A percentile compares a stretch with the other conserved stretches of the same genome.
Conservation (phyloP, 768 basidiomycete species). For the Collybia nuda region DNA sequence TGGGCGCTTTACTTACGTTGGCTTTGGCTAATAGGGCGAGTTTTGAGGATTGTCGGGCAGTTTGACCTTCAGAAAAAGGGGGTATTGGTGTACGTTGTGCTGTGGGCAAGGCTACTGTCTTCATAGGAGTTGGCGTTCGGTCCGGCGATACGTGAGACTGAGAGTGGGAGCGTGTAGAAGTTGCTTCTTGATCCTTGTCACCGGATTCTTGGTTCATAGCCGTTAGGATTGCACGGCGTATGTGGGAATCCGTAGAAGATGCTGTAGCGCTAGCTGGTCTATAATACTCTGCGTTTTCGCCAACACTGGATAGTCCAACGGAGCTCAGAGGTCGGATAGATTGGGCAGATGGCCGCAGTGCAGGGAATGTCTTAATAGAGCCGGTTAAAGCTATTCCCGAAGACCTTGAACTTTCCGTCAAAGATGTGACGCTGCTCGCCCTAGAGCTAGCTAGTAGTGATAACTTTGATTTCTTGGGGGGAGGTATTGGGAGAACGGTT, state of each 20-base stretch:
- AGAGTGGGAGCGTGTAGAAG: slow-evolving; percentile 17
- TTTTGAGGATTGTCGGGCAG: slow-evolving; percentile 58
- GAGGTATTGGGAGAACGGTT: slow-evolving; percentile 5
- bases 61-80: slow-evolving; percentile 27
- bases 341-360: slow-evolving; percentile 63
- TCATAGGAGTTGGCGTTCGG: slow-evolving; percentile 20
- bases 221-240: slow-evolving; percentile 65
- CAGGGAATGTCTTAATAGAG: slow-evolving; percentile 73
- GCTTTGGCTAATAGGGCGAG: slow-evolving; percentile 73
- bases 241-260: slow-evolving; percentile 58
- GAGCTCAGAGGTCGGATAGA: slow-evolving; percentile 45
- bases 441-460: slow-evolving; percentile 68
- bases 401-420: slow-evolving; percentile 53
- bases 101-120: not conserved
- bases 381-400: slow-evolving; percentile 53
- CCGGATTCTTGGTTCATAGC: slow-evolving; percentile 62
- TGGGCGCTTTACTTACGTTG: slow-evolving; percentile 47
- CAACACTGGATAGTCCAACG: slow-evolving; percentile 22
- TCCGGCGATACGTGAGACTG: slow-evolving; percentile 13
- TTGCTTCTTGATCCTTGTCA: slow-evolving; percentile 29
- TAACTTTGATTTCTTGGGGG: slow-evolving; percentile 62
- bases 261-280: slow-evolving; percentile 18
- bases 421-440: slow-evolving; percentile 43
- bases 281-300: slow-evolving; percentile 17
- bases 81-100: slow-evolving; percentile 8